Evolutionary conservation across 306 rosid genomes (phyloP), one percentile per base, ranked within the genome.

Genomic region (Hylodesmum podocarpum): DNA sequence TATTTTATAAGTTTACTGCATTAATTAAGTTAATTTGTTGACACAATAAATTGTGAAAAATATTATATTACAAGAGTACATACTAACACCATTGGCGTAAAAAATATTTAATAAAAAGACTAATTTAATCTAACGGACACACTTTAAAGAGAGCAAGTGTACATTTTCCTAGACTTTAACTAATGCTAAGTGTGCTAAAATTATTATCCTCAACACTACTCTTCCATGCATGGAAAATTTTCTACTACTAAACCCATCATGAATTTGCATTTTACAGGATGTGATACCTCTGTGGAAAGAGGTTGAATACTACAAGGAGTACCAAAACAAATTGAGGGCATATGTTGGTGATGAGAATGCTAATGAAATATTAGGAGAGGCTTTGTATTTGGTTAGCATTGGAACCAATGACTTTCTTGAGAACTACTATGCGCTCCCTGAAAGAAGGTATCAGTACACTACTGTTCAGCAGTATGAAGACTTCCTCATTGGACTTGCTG

Each of bases 271-370:
- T 16, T 21, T 65, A 50, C 67, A 87, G 91, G 78, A 25, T 34
- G 93, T 89, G 4, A 87, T 91, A 80, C 93, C 96, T 33, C 75
- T 91, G 10, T 91, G 93, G 93, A 89, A 84, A 49, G 91, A 91
- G 78, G 86, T 91, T 8, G 89, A 82, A 70, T 86, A 75, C 77
- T 91, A 82, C 70, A 87, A 87, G 64, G 93, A 87, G 0, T 89
- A 91, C 81, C 89, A 84, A 58, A 21, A 22, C 18, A 85, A 81
- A 59, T 51, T 89, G 31, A 84, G 72, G 51, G 80, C 62, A 29
- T 15, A 80, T 47, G 33, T 80, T 72, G 91, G 93, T 1, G 6
- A 46, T 1, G 59, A 39, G 21, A 88, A 84, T 61, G 90, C 90
- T 2, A 85, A 80, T 24, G 19, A 55, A 43, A 78, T 82, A 44